phyloP scores from a whole-genome alignment of 2,329 filamentous ascomycete species.

The Ilyonectria robusta region DNA sequence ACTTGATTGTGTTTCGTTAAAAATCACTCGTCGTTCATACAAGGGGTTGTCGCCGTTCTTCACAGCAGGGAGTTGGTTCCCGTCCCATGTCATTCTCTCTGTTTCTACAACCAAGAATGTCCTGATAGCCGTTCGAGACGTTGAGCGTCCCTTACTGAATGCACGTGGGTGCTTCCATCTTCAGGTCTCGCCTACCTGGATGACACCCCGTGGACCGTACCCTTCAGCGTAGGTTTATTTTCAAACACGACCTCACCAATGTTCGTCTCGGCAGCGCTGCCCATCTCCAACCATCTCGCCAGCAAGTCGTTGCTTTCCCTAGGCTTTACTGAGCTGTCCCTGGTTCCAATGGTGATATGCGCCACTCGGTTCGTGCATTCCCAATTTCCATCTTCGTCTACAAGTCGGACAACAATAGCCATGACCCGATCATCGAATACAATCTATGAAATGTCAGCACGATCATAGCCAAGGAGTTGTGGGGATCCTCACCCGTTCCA shows the following conservation, averaged over 20 bases:
- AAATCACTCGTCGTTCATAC: neutral
- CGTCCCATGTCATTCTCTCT: neutral
- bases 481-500: slow-evolving; percentile 67
- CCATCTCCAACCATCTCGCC: slow-evolving; percentile 77
- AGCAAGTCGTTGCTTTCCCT: slow-evolving; percentile 94
- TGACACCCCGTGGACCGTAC: slow-evolving; percentile 63
- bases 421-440: slow-evolving; percentile 91
- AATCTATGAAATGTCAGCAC: slow-evolving; percentile 61
- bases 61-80: neutral
- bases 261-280: slow-evolving; percentile 58
- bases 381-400: slow-evolving; percentile 70
- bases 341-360: slow-evolving; percentile 92
- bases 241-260: slow-evolving; percentile 66
- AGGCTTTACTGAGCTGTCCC: slow-evolving; percentile 81
- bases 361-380: slow-evolving; percentile 83
- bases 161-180: no score
- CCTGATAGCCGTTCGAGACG: no score
- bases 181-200: slow-evolving; percentile 55
- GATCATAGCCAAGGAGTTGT: neutral
- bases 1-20: neutral
- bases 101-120: no score
- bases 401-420: slow-evolving; percentile 87
- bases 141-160: no score
- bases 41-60: neutral
- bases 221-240: slow-evolving; percentile 63